Base-by-base conservation (phyloP, 2,329 filamentous ascomycete species). In the Nothophaeocryptopus gaeumannii region DNA sequence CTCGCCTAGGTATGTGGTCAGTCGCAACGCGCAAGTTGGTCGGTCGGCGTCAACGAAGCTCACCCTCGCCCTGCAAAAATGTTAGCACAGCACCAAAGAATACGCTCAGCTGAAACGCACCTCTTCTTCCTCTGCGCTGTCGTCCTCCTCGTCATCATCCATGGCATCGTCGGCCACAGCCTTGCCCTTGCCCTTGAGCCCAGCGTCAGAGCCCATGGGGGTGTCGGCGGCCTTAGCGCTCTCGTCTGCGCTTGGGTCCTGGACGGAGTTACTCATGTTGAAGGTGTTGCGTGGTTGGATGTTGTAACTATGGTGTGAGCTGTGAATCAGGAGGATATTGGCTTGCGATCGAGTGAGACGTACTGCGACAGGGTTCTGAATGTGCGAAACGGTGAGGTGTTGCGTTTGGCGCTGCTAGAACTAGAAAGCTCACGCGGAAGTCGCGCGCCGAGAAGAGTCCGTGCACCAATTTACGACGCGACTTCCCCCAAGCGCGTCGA, bases 131-230 rank as follows among this genome's bases (percentile, higher is more conserved):
- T 58, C 60, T 11, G 42, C 35, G 38, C 46, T 53, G 20, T 65
- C 86, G 1, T 89, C 64, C 15, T 62, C 62, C 12, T 63, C 59
- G 29, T 60, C 59, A 39, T 63, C 62, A 12, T 63, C 60, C 50
- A 67, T 64, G 29, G 78, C 35, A 32, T 53, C 78, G 65, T 82
- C 73, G 61, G 86, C 82, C 59, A 83, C 74, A 47, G 81, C 84
- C 78, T 96, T 96, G 76, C 89, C 89, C 79, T 96, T 96, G 73
- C 88, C 89, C 80, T 95, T 95, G 70, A 77, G 74, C 30, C 53
- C 29, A 44, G 64, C 78, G 54, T 75, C 66, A 55, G 75, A 70
- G 36, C 60, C 63, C 54, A 64, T 63, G 56, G 79, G 66, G 50
- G 66, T 63, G 59, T 65, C 63, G 51, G 51, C 56, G 41, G 45